Evolutionary conservation across 2,329 filamentous ascomycete genomes (phyloP).

Genomic region (Stromatinia cepivora): DNA sequence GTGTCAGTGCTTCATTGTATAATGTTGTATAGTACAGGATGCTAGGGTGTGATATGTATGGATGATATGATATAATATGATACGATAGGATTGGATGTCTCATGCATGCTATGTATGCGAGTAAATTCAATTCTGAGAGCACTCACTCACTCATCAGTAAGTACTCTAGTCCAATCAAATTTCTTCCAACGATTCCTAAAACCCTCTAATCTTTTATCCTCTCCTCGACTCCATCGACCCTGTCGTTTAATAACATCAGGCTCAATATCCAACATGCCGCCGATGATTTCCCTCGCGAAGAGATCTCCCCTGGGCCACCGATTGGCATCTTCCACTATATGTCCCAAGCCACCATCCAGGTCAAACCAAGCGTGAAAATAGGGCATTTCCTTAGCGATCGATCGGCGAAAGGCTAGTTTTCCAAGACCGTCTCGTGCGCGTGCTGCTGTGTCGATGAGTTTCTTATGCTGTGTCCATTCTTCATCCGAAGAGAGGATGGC

Average conservation of each 20-base stretch:
- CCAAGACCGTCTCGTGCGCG: constrained; percentile 68
- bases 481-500: constrained; percentile 85
- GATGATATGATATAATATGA: constrained; percentile 5
- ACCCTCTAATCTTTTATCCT: constrained; percentile 62
- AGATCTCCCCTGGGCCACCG: constrained; percentile 89
- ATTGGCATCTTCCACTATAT: constrained; percentile 83
- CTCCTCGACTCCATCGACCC: constrained; percentile 72
- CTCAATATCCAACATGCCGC: constrained; percentile 84
- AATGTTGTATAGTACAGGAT: background rate
- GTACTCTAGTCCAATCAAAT: constrained; percentile 71
- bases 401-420: constrained; percentile 76
- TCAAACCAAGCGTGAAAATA: constrained; percentile 98
- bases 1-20: background rate
- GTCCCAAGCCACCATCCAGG: constrained; percentile 86
- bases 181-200: constrained; percentile 76
- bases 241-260: constrained; percentile 86
- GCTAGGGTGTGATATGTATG: background rate
- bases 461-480: constrained; percentile 94
- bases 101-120: background rate
- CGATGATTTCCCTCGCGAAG: constrained; percentile 88
- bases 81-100: constrained; percentile 2
- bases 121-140: background rate
- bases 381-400: constrained; percentile 90
- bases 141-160: constrained; percentile 42
- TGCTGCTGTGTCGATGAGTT: constrained; percentile 84